Evolutionary conservation across 495 filamentous ascomycete species (phyloP), one percentile per base, ranked within the genome.

Genomic region (Penicillium bialowiezense): DNA sequence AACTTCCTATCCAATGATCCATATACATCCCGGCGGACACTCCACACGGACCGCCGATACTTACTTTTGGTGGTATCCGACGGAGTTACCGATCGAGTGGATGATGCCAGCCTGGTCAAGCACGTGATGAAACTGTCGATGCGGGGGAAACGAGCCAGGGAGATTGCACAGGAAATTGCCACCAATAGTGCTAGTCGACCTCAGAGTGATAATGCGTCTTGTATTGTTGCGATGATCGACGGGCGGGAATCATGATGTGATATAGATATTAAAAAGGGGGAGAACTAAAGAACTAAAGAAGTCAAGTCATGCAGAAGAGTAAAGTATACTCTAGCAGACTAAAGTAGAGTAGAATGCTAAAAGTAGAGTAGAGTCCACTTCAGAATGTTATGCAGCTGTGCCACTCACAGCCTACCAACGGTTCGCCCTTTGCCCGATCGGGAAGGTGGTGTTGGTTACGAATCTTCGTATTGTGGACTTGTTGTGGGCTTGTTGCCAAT

Each of bases 1-100:
- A 48, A 69, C 39, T 64, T 67, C 37, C 19, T 71, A 17, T 71
- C 68, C 48, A 69, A 65, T 42, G 62, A 71, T 12, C 65, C 68
- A 5, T 59, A 59, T 46, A 61, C 62, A 10, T 61, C 57, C 7
- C 54, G 48, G 20, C 49, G 63, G 17, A 54, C 44, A 9, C 41
- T 71, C 18, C 32, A 54, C 31, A 6, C 50, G 1, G 50, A 60
- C 14, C 56, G 58, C 32, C 68, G 65, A 18, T 71, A 71, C 49
- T 24, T 67, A 24, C 48, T 71, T 9, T 43, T 69, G 14, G 49
- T 65, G 23, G 54, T 52, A 20, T 69, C 68, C 15, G 68, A 71
- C 41, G 68, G 68, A 7, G 60, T 71, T 35, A 65, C 52, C 39
- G 64, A 69, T 46, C 48, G 35, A 3, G 55, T 54, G 9, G 63